Evolutionary conservation across 306 rosid genomes (phyloP), one percentile per base, ranked within the genome.

Genomic region (Carpinus fangiana): DNA sequence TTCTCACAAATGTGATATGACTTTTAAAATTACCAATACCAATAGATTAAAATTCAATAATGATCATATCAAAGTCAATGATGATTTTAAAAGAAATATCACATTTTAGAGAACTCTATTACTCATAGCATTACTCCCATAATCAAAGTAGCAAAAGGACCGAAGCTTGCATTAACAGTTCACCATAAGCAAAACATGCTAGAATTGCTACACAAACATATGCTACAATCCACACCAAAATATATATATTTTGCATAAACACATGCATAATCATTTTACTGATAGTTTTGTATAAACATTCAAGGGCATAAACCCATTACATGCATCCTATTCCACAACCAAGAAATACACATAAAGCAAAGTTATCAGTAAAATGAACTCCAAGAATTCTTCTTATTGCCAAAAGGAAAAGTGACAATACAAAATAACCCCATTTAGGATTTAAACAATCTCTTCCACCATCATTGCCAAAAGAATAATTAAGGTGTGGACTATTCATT

Each of bases 301-400:
- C 67, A 61, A 26, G 43, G n/a, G 9, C 13, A 17, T 6, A 17
- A 18, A 66, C n/a, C 50, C 50, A n/a, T 54, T 34, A 8, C 75
- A 72, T 26, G 79, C 72, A 20, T 20, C 72, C 17, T 77, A 46
- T 54, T 26, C 80, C 70, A 18, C 52, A 71, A 62, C 66, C 50
- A 41, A 41, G 6, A 43, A 60, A 54, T 51, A 8, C 41, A 61
- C 23, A 70, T 65, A 13, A 52, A 36, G n/a, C 10, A 51, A 76
- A 31, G 52, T 57, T 38, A n/a, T 43, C 5, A 1, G 46, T 57
- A 23, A 76, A 74, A 70, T 76, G 52, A 65, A 73, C 69, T 77
- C 76, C 66, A 69, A 70, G 21, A 14, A 50, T 56, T 75, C 45
- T 70, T 70, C 72, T 43, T 41, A n/a, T 70, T 10, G 6, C 17